A percentile compares a stretch with the other conserved stretches of the same genome.
Evolutionary conservation across 805 yeast genomes (phyloP).

Genomic region (Starmerella cellae): DNA sequence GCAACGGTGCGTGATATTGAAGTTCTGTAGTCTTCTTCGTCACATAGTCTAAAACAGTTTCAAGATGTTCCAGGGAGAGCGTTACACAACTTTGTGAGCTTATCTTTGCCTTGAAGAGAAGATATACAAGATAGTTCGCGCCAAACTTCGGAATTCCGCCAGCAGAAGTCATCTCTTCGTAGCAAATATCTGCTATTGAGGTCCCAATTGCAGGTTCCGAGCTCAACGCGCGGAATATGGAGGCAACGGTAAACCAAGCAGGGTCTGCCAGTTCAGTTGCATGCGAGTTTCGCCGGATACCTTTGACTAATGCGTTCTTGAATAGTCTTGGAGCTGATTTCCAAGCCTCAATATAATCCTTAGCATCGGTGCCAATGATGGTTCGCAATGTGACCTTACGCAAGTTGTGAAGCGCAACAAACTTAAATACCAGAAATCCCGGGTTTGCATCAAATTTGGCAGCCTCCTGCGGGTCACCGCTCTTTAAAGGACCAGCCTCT

Average conservation of each 20-base stretch:
- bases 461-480: background rate
- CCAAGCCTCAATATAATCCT: slow-evolving; percentile 7
- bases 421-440: slow-evolving; percentile 2
- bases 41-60: slow-evolving; percentile 7
- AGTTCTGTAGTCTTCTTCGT: background rate
- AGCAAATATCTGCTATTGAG: background rate
- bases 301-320: slow-evolving; percentile 1
- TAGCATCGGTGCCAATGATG: background rate
- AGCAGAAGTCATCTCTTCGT: slow-evolving; percentile 1
- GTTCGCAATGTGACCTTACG: background rate
- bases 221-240: background rate
- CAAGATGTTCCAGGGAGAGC: background rate
- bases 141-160: slow-evolving; percentile 11
- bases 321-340: background rate
- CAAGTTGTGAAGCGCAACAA: background rate
- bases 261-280: slow-evolving; percentile 13
- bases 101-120: background rate
- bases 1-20: background rate
- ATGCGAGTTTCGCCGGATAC: slow-evolving; percentile 10
- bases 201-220: background rate
- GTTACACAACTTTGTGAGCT: background rate
- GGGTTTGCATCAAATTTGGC: slow-evolving; percentile 6
- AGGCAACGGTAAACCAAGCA: slow-evolving; percentile 12
- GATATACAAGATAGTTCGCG: slow-evolving; percentile 6
- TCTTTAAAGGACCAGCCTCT: slow-evolving; percentile 1